These are phyloP conservation scores for Biscogniauxia marginata DNA, from an alignment of 2,329 filamentous ascomycete species.

Conservation along the genomic window DNA sequence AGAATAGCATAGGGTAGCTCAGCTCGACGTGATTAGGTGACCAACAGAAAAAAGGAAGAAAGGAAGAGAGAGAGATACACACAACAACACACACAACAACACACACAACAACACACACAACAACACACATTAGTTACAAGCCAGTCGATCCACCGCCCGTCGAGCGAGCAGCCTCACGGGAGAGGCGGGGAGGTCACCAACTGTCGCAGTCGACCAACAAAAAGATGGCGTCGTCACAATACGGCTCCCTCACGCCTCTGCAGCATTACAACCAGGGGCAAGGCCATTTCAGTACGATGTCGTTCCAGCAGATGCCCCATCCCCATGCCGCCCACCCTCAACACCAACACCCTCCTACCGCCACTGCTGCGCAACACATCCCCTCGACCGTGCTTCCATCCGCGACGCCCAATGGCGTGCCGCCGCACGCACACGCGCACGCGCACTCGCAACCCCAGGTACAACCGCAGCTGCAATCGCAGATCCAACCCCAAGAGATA, in stretches of 20 bases:
- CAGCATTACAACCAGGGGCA: constrained; percentile 23
- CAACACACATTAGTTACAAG: no score
- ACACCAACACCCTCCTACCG: constrained; percentile 1
- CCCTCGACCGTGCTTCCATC: neutral
- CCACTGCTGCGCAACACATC: constrained; percentile 1
- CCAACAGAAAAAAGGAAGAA: neutral
- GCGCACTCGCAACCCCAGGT: constrained; percentile 10
- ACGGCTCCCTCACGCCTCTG: constrained; percentile 19
- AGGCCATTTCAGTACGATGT: constrained; percentile 4
- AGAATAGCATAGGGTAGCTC: no score
- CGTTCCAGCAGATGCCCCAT: constrained; percentile 3
- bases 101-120: no score
- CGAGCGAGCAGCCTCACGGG: no score
- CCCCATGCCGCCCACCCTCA: constrained; percentile 5
- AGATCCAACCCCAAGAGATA: constrained; percentile 3
- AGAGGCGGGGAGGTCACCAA: no score
- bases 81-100: no score
- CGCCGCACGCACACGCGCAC: constrained; percentile 7
- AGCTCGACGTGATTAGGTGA: no score
- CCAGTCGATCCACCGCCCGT: no score
- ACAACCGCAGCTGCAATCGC: constrained; percentile 1
- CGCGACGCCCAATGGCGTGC: neutral
- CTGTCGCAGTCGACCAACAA: neutral
- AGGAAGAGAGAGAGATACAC: neutral
- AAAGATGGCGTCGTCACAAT: constrained; percentile 24